Conservation (phyloP, 2,329 filamentous ascomycete genomes). For the Trichoderma sp. region DNA sequence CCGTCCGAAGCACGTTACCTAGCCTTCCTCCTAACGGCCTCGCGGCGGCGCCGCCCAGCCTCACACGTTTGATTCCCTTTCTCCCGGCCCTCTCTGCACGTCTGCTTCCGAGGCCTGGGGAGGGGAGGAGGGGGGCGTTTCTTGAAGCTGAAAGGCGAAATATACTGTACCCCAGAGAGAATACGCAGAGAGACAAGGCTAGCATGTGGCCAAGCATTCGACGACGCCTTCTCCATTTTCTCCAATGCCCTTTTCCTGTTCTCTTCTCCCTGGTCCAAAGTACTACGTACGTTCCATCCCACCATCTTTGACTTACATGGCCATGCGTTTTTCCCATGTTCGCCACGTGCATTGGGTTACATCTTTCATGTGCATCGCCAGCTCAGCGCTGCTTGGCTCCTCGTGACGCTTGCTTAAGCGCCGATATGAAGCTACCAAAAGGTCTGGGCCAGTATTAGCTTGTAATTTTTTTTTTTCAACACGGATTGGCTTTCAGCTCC, state of each 20-base stretch:
- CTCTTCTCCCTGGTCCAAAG: background rate
- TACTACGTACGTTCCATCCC: background rate
- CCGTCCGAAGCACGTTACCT: background rate
- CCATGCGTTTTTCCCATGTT: background rate
- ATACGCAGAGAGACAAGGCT: background rate
- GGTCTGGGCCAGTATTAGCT: background rate
- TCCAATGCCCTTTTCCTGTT: background rate
- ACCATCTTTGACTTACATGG: background rate
- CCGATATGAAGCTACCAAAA: background rate
- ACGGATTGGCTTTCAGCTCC: background rate
- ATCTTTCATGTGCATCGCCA: slow-evolving; percentile 1
- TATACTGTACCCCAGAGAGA: background rate
- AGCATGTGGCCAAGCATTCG: slow-evolving; percentile 2
- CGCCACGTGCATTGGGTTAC: slow-evolving; percentile 14
- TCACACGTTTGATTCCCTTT: slow-evolving; percentile 21
- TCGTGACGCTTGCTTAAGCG: background rate
- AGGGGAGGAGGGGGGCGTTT: too few species aligned
- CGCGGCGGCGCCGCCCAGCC: background rate
- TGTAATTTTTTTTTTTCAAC: background rate
- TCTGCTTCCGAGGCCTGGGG: background rate
- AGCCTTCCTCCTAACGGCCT: background rate
- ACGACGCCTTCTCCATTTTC: background rate
- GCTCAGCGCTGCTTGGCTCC: background rate
- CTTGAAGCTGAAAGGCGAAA: background rate
- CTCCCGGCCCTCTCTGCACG: background rate